Evolutionary conservation across 768 basidiomycete genomes (phyloP), one percentile per base, ranked within the genome.

Genomic region (Cubamyces sp.): DNA sequence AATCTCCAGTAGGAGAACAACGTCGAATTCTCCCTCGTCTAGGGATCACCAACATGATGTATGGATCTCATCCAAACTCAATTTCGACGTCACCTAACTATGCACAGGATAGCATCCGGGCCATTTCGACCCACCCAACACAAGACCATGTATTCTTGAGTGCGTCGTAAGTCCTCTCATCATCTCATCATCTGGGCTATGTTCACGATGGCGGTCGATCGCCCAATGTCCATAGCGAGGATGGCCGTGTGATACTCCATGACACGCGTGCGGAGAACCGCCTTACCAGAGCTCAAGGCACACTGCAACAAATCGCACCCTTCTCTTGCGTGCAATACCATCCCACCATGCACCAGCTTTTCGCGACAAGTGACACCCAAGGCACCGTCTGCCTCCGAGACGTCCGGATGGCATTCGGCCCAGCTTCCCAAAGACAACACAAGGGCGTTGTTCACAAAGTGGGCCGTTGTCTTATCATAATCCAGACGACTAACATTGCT

Each of bases 341-440:
- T 69, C 91, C 91, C 14, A 69, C 64, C 30, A 84, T 87, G 78
- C 84, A 87, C 40, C 79, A 91, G 65, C 69, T 91, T 50, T 92
- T 93, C 64, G 82, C 81, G 5, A 88, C 87, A 3, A 83, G 86
- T 58, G 87, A 91, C 64, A 75, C 69, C 12, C 73, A 68, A 16
- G 90, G 91, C 4, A 73, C 74, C 23, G 85, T 91, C 3, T 84
- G 81, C 65, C 82, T 93, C 59, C 83, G 88, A 16, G 91, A 93
- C 71, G 74, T 76, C 16, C 79, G 91, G 14, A 91, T 91, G 87
- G 83, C 88, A 0, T 92, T 91, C 72, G 87, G 87, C 19, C 78
- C 85, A 46, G 66, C 72, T 19, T 72, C 72, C 18, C 71, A 71
- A 12, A 73, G 84, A 39, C 77, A 80, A 2, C 72, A 77, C 18